phyloP scores from a whole-genome alignment of 2,329 filamentous ascomycete species.

The Madurella mycetomatis region DNA sequence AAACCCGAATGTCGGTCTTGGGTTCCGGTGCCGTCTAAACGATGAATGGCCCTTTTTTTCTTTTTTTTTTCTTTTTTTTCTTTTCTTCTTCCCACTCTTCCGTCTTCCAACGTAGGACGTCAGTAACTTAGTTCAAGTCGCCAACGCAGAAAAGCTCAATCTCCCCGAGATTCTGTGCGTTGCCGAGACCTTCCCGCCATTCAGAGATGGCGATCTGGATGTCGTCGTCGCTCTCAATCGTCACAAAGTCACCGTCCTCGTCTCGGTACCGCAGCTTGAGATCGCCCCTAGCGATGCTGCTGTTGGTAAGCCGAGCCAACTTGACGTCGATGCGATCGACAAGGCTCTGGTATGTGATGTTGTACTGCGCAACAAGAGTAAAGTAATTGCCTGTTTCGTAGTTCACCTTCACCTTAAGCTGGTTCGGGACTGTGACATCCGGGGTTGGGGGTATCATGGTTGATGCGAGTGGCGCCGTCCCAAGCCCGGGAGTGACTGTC shows the following conservation, averaged over 20 bases:
- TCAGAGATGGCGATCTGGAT: conserved; percentile 94
- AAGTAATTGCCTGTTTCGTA: conserved; percentile 82
- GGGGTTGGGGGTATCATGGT: conserved; percentile 33
- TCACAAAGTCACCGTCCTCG: conserved; percentile 88
- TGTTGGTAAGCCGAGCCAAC: conserved; percentile 77
- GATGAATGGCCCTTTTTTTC: background rate
- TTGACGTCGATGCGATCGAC: conserved; percentile 97
- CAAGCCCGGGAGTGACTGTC: conserved; percentile 36
- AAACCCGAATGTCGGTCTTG: background rate
- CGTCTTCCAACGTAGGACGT: background rate
- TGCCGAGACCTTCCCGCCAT: conserved; percentile 69
- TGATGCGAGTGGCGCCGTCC: conserved; percentile 29
- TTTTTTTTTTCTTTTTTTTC: background rate
- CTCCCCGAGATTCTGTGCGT: conserved; percentile 70
- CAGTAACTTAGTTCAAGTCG: conserved; percentile 30
- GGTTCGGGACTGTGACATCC: conserved; percentile 58
- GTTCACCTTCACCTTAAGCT: conserved; percentile 93
- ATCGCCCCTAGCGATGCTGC: conserved; percentile 75
- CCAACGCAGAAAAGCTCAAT: conserved; percentile 80
- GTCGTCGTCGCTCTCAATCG: conserved; percentile 91
- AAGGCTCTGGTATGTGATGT: conserved; percentile 88
- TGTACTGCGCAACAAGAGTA: conserved; percentile 92
- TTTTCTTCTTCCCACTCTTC: too few relatives aligned
- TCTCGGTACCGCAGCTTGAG: conserved; percentile 88
- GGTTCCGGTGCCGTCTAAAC: conserved; percentile 9